phyloP scores from a whole-genome alignment of 2,329 filamentous ascomycete genomes.

The Calonectria crousiana region DNA sequence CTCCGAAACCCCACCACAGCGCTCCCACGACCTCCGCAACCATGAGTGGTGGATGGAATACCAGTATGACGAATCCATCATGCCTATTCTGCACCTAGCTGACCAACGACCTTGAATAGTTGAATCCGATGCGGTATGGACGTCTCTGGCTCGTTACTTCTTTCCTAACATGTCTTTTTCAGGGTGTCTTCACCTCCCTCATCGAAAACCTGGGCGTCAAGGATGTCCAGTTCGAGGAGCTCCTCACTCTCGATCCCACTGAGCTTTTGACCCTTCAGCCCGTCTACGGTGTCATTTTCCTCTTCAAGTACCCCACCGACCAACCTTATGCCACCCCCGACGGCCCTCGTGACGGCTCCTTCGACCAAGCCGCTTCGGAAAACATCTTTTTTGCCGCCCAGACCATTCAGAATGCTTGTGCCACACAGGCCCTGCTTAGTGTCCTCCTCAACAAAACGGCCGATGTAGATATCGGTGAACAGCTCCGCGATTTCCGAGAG shows the following conservation, averaged over 20 bases:
- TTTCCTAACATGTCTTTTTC: conserved; percentile 16
- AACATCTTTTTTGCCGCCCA: conserved; percentile 94
- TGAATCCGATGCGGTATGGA: conserved; percentile 88
- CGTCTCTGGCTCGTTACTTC: not conserved
- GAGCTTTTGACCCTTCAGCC: conserved; percentile 78
- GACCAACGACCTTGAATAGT: conserved; percentile 58
- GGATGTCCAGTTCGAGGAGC: conserved; percentile 96
- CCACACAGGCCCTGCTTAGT: conserved; percentile 93
- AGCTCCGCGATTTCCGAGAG: conserved; percentile 83
- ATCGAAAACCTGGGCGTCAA: conserved; percentile 92
- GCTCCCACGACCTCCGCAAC: conserved; percentile 27
- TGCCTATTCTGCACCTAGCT: not conserved
- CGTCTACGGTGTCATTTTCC: conserved; percentile 96
- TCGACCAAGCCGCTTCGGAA: conserved; percentile 80
- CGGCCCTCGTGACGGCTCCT: conserved; percentile 83
- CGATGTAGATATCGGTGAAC: conserved; percentile 77
- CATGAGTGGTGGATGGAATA: conserved; percentile 93
- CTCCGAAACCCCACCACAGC: not conserved
- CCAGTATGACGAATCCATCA: conserved; percentile 65
- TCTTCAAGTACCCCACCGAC: conserved; percentile 94
- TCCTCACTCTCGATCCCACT: conserved; percentile 87
- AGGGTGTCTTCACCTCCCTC: conserved; percentile 97
- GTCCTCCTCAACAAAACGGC: conserved; percentile 88
- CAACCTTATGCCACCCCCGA: conserved; percentile 69
- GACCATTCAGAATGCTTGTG: conserved; percentile 98